Conservation (phyloP, 208 protist species). For the Leishmania turanica region DNA sequence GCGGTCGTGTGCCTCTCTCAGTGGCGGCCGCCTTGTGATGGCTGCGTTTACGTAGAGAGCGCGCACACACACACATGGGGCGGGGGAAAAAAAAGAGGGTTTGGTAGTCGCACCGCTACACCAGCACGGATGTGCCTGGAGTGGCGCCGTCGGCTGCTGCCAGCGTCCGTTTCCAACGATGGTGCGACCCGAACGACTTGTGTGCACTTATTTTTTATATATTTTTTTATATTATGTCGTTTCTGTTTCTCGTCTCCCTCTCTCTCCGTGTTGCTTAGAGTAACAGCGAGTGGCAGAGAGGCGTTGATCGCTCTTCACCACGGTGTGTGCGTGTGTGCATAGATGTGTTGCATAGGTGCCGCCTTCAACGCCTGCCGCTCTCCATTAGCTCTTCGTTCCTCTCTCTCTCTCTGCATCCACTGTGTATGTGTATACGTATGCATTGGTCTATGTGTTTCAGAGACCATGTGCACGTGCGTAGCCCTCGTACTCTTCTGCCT, state of each 20-base stretch:
- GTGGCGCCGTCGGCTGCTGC: neutral
- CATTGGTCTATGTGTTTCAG: neutral
- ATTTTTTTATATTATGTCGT: too few species aligned
- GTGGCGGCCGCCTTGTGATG: neutral
- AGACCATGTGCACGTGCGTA: neutral
- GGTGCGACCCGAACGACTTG: neutral
- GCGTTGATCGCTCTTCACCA: neutral
- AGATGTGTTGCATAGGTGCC: neutral
- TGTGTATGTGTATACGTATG: neutral
- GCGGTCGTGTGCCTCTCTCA: neutral
- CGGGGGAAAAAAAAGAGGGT: neutral
- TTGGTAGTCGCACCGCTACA: neutral
- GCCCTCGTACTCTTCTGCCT: neutral
- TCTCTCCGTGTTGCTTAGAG: neutral
- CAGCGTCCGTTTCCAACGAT: neutral
- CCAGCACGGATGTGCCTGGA: neutral
- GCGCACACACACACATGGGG: neutral
- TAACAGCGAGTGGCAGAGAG: neutral
- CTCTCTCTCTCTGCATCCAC: too few species aligned
- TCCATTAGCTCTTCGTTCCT: neutral
- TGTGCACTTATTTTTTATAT: neutral
- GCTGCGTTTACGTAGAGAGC: neutral
- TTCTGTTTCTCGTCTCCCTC: too few species aligned
- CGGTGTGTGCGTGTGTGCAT: neutral
- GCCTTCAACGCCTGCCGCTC: neutral